Evolutionary conservation across 2,329 filamentous ascomycete genomes (phyloP), one percentile per base, ranked within the genome.

Genomic region (Aspergillus uvarum): DNA sequence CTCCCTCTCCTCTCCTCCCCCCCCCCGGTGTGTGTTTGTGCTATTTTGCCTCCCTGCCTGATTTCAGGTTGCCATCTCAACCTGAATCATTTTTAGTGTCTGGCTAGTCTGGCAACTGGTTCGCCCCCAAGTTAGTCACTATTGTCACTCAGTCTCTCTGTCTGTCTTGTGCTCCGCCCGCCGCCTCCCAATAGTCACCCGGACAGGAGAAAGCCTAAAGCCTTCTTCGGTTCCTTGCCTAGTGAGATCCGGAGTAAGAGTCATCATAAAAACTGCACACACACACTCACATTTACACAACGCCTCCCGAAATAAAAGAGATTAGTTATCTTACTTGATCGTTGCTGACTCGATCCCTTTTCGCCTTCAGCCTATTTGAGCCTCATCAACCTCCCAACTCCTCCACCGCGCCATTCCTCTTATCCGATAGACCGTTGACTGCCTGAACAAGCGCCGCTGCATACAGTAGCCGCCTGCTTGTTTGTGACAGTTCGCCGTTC

Each of bases 401-500:
- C 35, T 49, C 51, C 56, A 47, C 50, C 58, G 38, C 38, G 38
- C 38, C 19, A 44, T 19, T 7, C 59, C 48, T 57, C 55, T 51
- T 58, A 59, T 57, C 63, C 59, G 58, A 61, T 57, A 61, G 59
- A 63, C 63, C 55, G 65, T 59, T 68, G 66, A 69, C 71, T 72
- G 67, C 70, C 68, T 74, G 64, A 60, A 65, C 67, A 68, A 70
- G 65, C 65, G 63, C 62, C 66, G 63, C 60, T 54, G 51, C 32
- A 48, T 35, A 35, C 47, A 47, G 58, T 66, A 61, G 59, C 62
- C 70, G 72, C 71, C 70, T 74, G 72, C 70, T 70, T 74, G 69
- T 68, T 65, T 44, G 38, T 44, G 63, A 65, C 69, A 68, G 68
- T 70, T 66, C 59, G 68, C 67, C 70, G 66, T 65, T 66, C 64